Percentiles rank a stretch among this genome's conserved stretches.
These are phyloP conservation scores for Pseudevernia furfuracea DNA, from an alignment of 495 filamentous ascomycete species.

Conservation along the genomic window DNA sequence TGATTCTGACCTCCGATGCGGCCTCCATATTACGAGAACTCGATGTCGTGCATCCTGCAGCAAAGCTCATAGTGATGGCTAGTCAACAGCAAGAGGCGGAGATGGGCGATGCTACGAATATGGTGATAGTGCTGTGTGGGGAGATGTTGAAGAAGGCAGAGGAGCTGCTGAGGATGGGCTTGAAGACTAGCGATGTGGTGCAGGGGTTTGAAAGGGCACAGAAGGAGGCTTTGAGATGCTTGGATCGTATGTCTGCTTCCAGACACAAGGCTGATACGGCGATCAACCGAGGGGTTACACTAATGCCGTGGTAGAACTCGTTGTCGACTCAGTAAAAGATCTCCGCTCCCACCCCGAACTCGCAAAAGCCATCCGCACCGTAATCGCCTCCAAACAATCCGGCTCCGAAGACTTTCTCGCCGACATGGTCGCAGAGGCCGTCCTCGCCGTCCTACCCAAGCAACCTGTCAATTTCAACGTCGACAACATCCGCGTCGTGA, in stretches of 20 bases:
- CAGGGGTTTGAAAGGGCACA: slow-evolving; percentile 92
- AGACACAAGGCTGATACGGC: too few relatives aligned
- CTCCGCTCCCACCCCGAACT: slow-evolving; percentile 71
- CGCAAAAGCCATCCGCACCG: slow-evolving; percentile 90
- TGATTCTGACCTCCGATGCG: slow-evolving; percentile 97
- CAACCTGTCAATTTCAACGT: slow-evolving; percentile 99
- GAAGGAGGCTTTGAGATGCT: slow-evolving; percentile 69
- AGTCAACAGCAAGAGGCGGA: slow-evolving; percentile 98
- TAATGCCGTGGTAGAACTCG: too few relatives aligned
- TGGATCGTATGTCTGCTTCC: slow-evolving; percentile 70
- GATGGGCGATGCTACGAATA: slow-evolving; percentile 97
- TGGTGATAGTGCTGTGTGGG: slow-evolving; percentile 93
- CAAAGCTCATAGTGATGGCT: slow-evolving; percentile 98
- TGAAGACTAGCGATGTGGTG: slow-evolving; percentile 95
- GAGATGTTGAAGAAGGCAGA: slow-evolving; percentile 97
- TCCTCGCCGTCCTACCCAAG: slow-evolving; percentile 90
- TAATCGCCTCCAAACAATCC: slow-evolving; percentile 92
- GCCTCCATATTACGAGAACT: slow-evolving; percentile 95
- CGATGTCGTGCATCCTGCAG: slow-evolving; percentile 96
- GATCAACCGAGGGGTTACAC: too few relatives aligned
- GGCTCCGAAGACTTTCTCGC: slow-evolving; percentile 86
- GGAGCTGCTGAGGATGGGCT: slow-evolving; percentile 85
- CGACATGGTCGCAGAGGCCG: slow-evolving; percentile 81
- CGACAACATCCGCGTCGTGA: slow-evolving; percentile 97
- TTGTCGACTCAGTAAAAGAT: slow-evolving; percentile 83